Evolutionary conservation across 495 filamentous ascomycete species (phyloP).

Genomic region (Oidiodendron maius): DNA sequence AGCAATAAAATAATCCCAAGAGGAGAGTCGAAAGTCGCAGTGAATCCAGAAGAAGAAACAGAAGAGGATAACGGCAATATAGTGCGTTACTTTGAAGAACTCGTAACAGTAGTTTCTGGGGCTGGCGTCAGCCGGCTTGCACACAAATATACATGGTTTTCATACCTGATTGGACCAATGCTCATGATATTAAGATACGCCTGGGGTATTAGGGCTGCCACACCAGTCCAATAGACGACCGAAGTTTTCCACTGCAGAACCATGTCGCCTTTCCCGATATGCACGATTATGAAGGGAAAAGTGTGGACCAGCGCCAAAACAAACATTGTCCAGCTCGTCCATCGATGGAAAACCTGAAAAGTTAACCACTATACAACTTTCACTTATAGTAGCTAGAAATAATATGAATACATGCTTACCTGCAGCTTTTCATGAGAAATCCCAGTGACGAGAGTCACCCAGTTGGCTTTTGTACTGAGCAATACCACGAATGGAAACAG

Average conservation of each 20-base stretch:
- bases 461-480: constrained; percentile 28
- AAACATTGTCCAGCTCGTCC: constrained; percentile 48
- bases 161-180: constrained; percentile 41
- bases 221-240: constrained; percentile 49
- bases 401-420: no score
- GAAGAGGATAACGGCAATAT: constrained; percentile 45
- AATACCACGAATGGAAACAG: constrained; percentile 46
- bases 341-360: constrained; percentile 51
- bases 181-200: constrained; percentile 49
- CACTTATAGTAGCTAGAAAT: no score
- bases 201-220: constrained; percentile 48
- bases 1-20: constrained; percentile 61
- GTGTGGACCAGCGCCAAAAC: constrained; percentile 48
- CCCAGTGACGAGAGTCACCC: constrained; percentile 46
- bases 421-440: constrained; percentile 51
- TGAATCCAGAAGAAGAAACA: constrained; percentile 53
- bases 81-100: constrained; percentile 53
- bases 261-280: constrained; percentile 42
- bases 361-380: no score
- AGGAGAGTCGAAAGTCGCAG: constrained; percentile 49
- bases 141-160: background rate
- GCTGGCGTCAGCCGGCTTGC: background rate
- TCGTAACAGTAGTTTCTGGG: constrained; percentile 52
- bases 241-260: constrained; percentile 36
- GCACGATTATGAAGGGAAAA: constrained; percentile 43